Percentiles rank a stretch among this genome's conserved stretches.
Evolutionary conservation across 2,329 filamentous ascomycete species (phyloP).

Genomic region (Exophiala sideris): DNA sequence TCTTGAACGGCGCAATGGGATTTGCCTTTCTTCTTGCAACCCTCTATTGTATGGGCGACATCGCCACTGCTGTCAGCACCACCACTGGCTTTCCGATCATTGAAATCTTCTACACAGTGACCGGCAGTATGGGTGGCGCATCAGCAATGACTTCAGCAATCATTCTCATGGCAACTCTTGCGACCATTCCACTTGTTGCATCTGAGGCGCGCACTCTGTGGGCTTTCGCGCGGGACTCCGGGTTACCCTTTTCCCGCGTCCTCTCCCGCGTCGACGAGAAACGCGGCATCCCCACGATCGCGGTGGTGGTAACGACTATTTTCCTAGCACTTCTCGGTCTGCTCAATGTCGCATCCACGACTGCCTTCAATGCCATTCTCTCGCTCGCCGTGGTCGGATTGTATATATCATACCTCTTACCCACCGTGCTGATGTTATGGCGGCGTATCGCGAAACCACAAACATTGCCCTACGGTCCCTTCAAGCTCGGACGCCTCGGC

Average conservation of each 20-base stretch:
- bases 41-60: too few species aligned
- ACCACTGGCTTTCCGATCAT: conserved; percentile 49
- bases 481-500: conserved; percentile 46
- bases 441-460: conserved; percentile 40
- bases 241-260: conserved; percentile 9
- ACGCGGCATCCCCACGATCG: conserved; percentile 42
- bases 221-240: conserved; percentile 21
- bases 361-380: conserved; percentile 55
- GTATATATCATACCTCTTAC: conserved; percentile 46
- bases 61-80: conserved; percentile 38
- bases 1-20: too few species aligned
- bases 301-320: conserved; percentile 47
- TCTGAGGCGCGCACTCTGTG: conserved; percentile 42
- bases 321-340: conserved; percentile 47
- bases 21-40: too few species aligned
- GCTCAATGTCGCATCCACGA: conserved; percentile 33
- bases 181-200: background rate
- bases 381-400: conserved; percentile 52
- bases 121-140: conserved; percentile 40
- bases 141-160: conserved; percentile 38
- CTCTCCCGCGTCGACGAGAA: conserved; percentile 7
- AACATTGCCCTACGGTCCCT: conserved; percentile 42
- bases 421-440: conserved; percentile 44
- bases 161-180: background rate
- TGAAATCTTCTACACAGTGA: conserved; percentile 49